Base-by-base conservation (phyloP, 2,329 filamentous ascomycete genomes). In the Berkeleyomyces rouxiae region DNA sequence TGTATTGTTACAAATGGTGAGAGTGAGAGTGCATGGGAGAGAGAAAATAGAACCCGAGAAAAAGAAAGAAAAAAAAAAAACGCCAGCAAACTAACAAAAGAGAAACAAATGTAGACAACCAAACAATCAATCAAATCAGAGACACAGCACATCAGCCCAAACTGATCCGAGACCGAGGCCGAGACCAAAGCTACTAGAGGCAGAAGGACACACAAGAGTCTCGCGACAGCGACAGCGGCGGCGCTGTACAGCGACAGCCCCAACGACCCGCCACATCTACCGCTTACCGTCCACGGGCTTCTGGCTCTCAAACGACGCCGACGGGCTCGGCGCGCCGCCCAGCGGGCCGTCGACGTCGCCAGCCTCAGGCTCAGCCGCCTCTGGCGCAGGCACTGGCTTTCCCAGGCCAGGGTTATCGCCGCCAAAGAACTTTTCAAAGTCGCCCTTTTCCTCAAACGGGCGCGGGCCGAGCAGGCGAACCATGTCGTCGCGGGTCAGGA, bases 341-440 rank as follows among this genome's bases (percentile, higher is more conserved):
- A 43, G 40, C 42, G 10, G 39, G 37, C 69, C 66, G 60, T 72
- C 62, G 59, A 68, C 67, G 61, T 71, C 71, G 10, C 72, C 70
- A 33, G 65, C 64, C 53, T 65, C 62, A 31, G 69, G 70, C 65
- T 78, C 76, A 33, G 77, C 75, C 67, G 74, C 75, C 31, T 77
- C 77, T 65, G 79, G 77, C 46, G 81, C 81, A 40, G 82, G 78
- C 62, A 85, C 82, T 13, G 82, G 77, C 68, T 79, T 81, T 69
- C 79, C 66, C 66, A 81, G 69, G 72, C 71, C 31, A 61, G 74
- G 75, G 68, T 80, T 78, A 58, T 75, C 77, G 64, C 80, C 81
- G 68, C 85, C 81, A 73, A 99, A 99, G 78, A 95, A 99, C 78
- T 96, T 96, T 70, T 86, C 79, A 74, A 99, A 97, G 70, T 97